Evolutionary conservation across 2,329 filamentous ascomycete genomes (phyloP).

Genomic region (Rhinocladiella mackenziei): DNA sequence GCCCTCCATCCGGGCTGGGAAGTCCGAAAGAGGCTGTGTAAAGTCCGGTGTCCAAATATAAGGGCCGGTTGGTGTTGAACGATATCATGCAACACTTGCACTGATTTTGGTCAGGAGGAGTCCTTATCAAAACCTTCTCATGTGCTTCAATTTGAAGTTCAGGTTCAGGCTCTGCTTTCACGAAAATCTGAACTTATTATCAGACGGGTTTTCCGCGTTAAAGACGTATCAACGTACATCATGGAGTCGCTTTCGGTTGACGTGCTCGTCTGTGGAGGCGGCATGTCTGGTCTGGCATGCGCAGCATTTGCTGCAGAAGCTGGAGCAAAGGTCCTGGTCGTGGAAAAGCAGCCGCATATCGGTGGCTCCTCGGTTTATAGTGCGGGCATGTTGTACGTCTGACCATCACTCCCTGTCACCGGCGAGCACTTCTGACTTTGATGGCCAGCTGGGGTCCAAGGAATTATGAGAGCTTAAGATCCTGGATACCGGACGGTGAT

Average conservation of each 20-base stretch:
- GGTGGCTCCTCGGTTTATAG: conserved; percentile 32
- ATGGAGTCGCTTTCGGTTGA: conserved; percentile 29
- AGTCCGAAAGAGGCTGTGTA: neutral
- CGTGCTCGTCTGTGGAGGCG: conserved; percentile 32
- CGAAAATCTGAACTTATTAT: no score
- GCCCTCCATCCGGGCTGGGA: neutral
- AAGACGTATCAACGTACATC: no score
- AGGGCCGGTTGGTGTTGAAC: neutral
- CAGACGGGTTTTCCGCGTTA: no score
- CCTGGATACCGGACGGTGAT: conserved; percentile 31
- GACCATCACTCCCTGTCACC: no score
- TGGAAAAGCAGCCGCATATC: conserved; percentile 30
- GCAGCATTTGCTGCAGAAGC: conserved; percentile 31
- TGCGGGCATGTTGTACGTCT: conserved; percentile 33
- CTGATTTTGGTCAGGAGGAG: no score
- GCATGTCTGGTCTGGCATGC: conserved; percentile 33
- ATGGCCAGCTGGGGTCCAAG: conserved; percentile 31
- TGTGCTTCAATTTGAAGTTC: no score
- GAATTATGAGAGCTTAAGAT: conserved; percentile 28
- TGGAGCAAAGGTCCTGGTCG: conserved; percentile 30
- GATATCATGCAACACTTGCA: no score
- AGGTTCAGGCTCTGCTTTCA: neutral
- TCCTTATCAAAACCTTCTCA: no score
- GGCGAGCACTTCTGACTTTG: no score
- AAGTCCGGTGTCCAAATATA: neutral